Base-by-base conservation (phyloP, 768 basidiomycete genomes). In the Boletus edulis region DNA sequence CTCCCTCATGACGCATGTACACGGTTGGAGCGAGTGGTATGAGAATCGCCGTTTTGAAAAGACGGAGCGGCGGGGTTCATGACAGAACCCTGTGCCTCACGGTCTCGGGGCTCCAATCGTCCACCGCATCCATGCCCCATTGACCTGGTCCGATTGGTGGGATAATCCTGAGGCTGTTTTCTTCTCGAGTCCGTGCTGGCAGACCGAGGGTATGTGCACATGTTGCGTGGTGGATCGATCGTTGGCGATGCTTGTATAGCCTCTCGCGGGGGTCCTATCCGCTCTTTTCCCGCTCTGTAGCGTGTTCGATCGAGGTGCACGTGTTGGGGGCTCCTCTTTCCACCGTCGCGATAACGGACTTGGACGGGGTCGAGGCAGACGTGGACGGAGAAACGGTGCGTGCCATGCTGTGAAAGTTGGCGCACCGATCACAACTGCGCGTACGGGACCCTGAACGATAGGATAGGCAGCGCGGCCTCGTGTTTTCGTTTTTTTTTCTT, bases 171-270 rank as follows among this genome's bases (percentile, higher is more conserved):
- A 35, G 24, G 27, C 12, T 24, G 49, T 51, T 42, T 51, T 10
- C 15, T 35, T 11, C 34, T 14, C 6, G 34, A 18, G n/a, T 13
- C 34, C 29, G 51, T 45, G 38, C 35, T 10, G 27, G 22, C 22
- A n/a, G 29, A 47, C 34, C 12, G 37, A 29, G 12, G 12, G 24
- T 18, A 27, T 22, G 15, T 18, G 10, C 4, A 11, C 15, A 11
- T 29, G 42, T 9, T 34, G 46, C 34, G 27, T 43, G 41, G 50
- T 22, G 46, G 31, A 47, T 42, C 31, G 52, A 47, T 53, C 46
- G 14, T 20, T 18, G 52, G 46, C 52, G 39, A 53, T 53, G 52
- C 52, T 6, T 39, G 52, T 34, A 53, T 27, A 46, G 52, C 52
- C 52, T 39, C 38, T 18, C 5, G n/a, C 39, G 38, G 31, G 24